Conservation (phyloP, 345 rosid genomes). For the Raphanus sativus region DNA sequence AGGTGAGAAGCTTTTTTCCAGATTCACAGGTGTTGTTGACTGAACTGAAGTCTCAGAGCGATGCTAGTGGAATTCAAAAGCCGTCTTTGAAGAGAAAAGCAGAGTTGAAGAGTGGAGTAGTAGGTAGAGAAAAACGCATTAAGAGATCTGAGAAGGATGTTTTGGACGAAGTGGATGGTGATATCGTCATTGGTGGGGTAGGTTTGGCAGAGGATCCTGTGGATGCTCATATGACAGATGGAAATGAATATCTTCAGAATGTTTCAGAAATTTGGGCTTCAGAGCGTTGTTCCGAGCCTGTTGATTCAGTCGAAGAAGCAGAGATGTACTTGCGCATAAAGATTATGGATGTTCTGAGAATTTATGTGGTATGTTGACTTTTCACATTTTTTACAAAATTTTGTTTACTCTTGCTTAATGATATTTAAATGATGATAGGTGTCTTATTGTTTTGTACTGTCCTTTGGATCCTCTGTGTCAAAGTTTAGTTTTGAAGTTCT, state of each 20-base stretch:
- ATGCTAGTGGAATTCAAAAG: slow-evolving; percentile 35
- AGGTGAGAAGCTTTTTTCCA: slow-evolving; percentile 66
- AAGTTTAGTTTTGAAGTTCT: slow-evolving; percentile 15
- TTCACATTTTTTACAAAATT: slow-evolving; percentile 1
- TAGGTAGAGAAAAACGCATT: slow-evolving; percentile 21
- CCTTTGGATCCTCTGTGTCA: neutral
- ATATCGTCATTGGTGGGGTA: slow-evolving; percentile 65
- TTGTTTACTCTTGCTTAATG: neutral
- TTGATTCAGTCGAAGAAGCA: slow-evolving; percentile 51
- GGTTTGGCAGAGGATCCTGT: slow-evolving; percentile 41
- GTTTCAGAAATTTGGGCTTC: slow-evolving; percentile 71
- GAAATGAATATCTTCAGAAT: slow-evolving; percentile 46
- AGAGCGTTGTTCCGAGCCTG: slow-evolving; percentile 40
- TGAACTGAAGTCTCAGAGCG: slow-evolving; percentile 54
- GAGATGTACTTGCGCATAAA: slow-evolving; percentile 61
- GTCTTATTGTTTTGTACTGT: slow-evolving; percentile 14
- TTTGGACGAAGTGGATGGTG: slow-evolving; percentile 46
- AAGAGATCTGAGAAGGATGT: slow-evolving; percentile 51
- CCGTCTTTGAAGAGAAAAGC: slow-evolving; percentile 52
- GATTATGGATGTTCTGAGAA: slow-evolving; percentile 70
- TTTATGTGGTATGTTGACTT: slow-evolving; percentile 61
- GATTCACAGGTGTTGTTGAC: slow-evolving; percentile 78
- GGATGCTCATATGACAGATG: slow-evolving; percentile 40
- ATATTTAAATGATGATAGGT: neutral
- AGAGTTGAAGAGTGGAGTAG: slow-evolving; percentile 36